Evolutionary conservation across 2,329 filamentous ascomycete genomes (phyloP).

Genomic region (Phialocephala subalpina): DNA sequence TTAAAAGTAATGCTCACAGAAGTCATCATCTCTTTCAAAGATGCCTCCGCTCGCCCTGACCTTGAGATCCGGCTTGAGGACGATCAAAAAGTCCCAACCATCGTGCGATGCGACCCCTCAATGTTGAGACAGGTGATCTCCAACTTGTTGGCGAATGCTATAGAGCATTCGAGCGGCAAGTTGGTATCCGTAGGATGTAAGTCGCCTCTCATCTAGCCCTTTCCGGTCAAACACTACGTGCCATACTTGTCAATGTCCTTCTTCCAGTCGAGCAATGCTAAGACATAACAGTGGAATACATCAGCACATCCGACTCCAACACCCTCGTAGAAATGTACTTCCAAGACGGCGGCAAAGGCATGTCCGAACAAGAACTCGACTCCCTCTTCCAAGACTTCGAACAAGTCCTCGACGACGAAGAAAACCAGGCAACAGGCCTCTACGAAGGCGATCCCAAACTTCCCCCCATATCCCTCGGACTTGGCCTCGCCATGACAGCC

Average conservation of each 20-base stretch:
- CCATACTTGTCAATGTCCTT: background rate
- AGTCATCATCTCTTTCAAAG: constrained; percentile 27
- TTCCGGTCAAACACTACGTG: background rate
- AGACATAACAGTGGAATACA: constrained; percentile 21
- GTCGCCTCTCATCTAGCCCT: background rate
- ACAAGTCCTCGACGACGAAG: constrained; percentile 35
- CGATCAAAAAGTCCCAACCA: constrained; percentile 24
- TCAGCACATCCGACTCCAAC: constrained; percentile 25
- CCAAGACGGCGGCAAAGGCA: constrained; percentile 32
- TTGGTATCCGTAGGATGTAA: constrained; percentile 26
- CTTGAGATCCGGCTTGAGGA: constrained; percentile 28
- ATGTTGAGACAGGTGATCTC: constrained; percentile 34
- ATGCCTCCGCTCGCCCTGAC: constrained; percentile 16
- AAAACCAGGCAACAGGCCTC: constrained; percentile 15
- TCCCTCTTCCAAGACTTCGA: constrained; percentile 36
- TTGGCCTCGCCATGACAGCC: constrained; percentile 36
- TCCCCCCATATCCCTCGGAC: constrained; percentile 28
- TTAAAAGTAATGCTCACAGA: constrained; percentile 27
- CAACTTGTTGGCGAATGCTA: constrained; percentile 35
- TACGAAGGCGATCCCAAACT: background rate
- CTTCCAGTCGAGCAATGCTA: background rate
- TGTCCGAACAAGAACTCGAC: constrained; percentile 34
- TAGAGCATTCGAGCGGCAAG: constrained; percentile 31
- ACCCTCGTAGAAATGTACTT: constrained; percentile 34
- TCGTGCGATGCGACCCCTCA: constrained; percentile 32